Conservation (phyloP, 2,329 filamentous ascomycete genomes). For the Zymoseptoria tritici region DNA sequence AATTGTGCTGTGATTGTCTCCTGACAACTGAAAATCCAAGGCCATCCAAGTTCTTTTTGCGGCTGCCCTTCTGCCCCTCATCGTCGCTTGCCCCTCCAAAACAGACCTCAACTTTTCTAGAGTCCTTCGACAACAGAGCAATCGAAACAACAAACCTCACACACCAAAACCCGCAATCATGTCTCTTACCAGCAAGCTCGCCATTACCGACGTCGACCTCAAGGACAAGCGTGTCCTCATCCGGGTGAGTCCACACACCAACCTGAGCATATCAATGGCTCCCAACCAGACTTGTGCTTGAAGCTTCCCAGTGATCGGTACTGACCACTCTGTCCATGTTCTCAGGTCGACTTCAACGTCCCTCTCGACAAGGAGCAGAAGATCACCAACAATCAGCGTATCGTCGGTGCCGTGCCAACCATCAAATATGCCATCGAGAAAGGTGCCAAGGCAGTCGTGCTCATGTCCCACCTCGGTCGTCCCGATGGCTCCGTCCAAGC, state of each 20-base stretch:
- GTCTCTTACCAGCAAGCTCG: slow-evolving; percentile 98
- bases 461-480: slow-evolving; percentile 98
- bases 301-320: neutral
- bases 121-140: neutral
- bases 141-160: slow-evolving; percentile 1
- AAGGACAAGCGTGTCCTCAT: slow-evolving; percentile 98
- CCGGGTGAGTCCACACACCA: slow-evolving; percentile 50
- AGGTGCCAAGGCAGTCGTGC: slow-evolving; percentile 60
- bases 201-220: slow-evolving; percentile 91
- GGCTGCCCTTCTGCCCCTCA: neutral
- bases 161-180: slow-evolving; percentile 49
- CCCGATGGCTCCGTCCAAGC: slow-evolving; percentile 81
- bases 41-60: neutral
- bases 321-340: neutral
- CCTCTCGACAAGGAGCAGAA: slow-evolving; percentile 89
- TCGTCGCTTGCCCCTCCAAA: neutral
- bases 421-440: slow-evolving; percentile 36
- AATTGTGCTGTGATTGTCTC: neutral
- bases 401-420: slow-evolving; percentile 66
- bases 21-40: neutral
- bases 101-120: neutral
- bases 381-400: slow-evolving; percentile 97
- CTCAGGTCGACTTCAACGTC: slow-evolving; percentile 98
- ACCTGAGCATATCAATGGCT: neutral
- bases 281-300: neutral